Evolutionary conservation across 2,329 filamentous ascomycete genomes (phyloP).

Genomic region (Cladosporium sphaerospermum): DNA sequence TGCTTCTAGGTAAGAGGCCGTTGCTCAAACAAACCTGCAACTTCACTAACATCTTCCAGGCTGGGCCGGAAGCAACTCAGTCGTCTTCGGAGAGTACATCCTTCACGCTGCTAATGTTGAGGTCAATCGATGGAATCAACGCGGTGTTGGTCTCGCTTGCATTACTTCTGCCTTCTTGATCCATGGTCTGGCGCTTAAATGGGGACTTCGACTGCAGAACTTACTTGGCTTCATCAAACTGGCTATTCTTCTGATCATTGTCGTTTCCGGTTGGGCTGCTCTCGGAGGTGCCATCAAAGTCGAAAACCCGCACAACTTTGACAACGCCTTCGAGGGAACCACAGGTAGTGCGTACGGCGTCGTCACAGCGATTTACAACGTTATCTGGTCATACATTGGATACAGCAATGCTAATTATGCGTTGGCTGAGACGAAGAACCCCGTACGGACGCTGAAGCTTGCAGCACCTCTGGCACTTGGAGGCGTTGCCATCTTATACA

Average conservation of each 20-base stretch:
- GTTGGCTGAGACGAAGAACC: slow-evolving; percentile 59
- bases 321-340: slow-evolving; percentile 59
- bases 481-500: slow-evolving; percentile 56
- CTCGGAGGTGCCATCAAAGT: slow-evolving; percentile 56
- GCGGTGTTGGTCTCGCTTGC: slow-evolving; percentile 60
- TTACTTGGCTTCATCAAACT: slow-evolving; percentile 60
- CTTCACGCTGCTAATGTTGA: slow-evolving; percentile 58
- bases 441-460: slow-evolving; percentile 57
- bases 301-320: slow-evolving; percentile 57
- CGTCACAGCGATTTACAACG: slow-evolving; percentile 65
- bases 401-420: slow-evolving; percentile 65
- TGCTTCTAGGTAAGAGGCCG: slow-evolving; percentile 53
- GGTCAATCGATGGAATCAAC: slow-evolving; percentile 60
- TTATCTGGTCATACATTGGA: slow-evolving; percentile 64
- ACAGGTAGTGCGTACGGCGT: slow-evolving; percentile 60
- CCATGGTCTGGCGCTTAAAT: slow-evolving; percentile 57
- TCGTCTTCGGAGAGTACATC: slow-evolving; percentile 66
- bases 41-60: slow-evolving; percentile 14
- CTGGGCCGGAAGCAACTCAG: slow-evolving; percentile 61
- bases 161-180: slow-evolving; percentile 60
- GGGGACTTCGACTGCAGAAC: slow-evolving; percentile 64
- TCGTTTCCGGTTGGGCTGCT: slow-evolving; percentile 55
- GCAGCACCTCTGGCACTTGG: slow-evolving; percentile 57
- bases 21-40: slow-evolving; percentile 31
- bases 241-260: slow-evolving; percentile 59